Conservation (phyloP, 192 early-diverging fungal genomes). For the Pilaira anomala region DNA sequence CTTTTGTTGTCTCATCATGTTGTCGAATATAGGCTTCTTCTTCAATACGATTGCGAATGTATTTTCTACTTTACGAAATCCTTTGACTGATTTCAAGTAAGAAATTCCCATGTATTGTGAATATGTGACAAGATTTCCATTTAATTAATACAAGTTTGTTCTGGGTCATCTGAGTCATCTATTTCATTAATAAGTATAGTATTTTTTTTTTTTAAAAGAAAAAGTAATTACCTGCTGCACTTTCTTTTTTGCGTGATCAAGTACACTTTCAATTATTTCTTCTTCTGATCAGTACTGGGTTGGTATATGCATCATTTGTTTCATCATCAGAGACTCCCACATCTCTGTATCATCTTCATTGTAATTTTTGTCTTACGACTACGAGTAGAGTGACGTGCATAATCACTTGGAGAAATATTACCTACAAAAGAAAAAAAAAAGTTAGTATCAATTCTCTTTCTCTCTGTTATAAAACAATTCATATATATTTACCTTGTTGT, state of each 20-base stretch:
- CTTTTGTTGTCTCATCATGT: constrained; percentile 69
- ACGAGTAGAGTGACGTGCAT: constrained; percentile 39
- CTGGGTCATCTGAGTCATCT: constrained; percentile 40
- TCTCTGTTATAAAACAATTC: too few relatives aligned
- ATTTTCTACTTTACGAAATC: constrained; percentile 90
- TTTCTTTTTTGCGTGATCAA: constrained; percentile 41
- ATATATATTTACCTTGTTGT: too few relatives aligned
- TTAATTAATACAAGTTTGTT: constrained; percentile 82
- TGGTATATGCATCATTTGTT: constrained; percentile 10
- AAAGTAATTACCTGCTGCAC: constrained; percentile 27
- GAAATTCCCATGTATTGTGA: constrained; percentile 87
- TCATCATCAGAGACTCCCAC: constrained; percentile 39
- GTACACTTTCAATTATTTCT: constrained; percentile 56
- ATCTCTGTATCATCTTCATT: constrained; percentile 44
- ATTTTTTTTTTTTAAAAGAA: not conserved
- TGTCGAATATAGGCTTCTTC: constrained; percentile 54
- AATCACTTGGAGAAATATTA: constrained; percentile 6
- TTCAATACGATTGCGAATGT: constrained; percentile 61
- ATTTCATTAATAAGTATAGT: not conserved
- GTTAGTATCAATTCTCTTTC: too few relatives aligned
- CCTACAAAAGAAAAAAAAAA: not conserved
- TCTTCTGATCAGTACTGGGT: constrained; percentile 39
- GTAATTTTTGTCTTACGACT: constrained; percentile 32
- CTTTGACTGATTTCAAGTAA: constrained; percentile 70
- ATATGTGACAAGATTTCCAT: constrained; percentile 90